Percentiles rank a stretch among this genome's conserved stretches.
phyloP scores from a whole-genome alignment of 2,329 filamentous ascomycete genomes.

The Knufia fluminis region DNA sequence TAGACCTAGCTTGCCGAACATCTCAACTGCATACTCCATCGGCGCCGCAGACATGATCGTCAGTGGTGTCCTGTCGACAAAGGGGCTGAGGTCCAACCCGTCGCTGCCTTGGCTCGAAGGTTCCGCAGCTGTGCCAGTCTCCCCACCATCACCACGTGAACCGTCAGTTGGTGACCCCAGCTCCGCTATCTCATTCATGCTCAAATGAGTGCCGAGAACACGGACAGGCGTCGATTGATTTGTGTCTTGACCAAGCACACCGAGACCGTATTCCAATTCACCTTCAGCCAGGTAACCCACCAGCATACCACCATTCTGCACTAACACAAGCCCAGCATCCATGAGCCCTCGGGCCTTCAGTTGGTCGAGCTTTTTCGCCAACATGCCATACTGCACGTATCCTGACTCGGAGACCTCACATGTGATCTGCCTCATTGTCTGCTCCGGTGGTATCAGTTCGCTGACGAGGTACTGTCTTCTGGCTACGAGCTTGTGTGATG shows the following conservation, averaged over 20 bases:
- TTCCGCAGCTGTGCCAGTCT: too few relatives aligned
- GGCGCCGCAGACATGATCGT: slow-evolving; percentile 43
- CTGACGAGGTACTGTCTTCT: slow-evolving; percentile 32
- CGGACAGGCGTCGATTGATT: slow-evolving; percentile 26
- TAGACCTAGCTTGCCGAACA: slow-evolving; percentile 50
- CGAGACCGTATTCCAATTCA: slow-evolving; percentile 44
- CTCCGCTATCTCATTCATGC: slow-evolving; percentile 39
- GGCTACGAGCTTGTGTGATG: slow-evolving; percentile 32
- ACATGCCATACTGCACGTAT: slow-evolving; percentile 33
- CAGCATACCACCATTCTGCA: slow-evolving; percentile 35
- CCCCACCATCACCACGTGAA: slow-evolving; percentile 42
- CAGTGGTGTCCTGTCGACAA: slow-evolving; percentile 48
- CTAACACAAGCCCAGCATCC: slow-evolving; percentile 50
- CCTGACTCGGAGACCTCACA: slow-evolving; percentile 38
- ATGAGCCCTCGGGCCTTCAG: slow-evolving; percentile 44
- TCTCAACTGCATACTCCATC: slow-evolving; percentile 50
- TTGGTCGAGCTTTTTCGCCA: slow-evolving; percentile 39
- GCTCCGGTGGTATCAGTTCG: slow-evolving; percentile 43
- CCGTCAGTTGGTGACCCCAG: too few relatives aligned
- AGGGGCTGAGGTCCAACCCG: slow-evolving; percentile 38
- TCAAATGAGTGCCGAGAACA: slow-evolving; percentile 27
- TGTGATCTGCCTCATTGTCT: slow-evolving; percentile 50
- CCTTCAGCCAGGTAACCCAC: slow-evolving; percentile 48
- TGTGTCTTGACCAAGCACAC: slow-evolving; percentile 24
- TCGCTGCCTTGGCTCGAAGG: slow-evolving; percentile 22